Base-by-base conservation (phyloP, 2,329 filamentous ascomycete species). In the Cladosporium colombiae region DNA sequence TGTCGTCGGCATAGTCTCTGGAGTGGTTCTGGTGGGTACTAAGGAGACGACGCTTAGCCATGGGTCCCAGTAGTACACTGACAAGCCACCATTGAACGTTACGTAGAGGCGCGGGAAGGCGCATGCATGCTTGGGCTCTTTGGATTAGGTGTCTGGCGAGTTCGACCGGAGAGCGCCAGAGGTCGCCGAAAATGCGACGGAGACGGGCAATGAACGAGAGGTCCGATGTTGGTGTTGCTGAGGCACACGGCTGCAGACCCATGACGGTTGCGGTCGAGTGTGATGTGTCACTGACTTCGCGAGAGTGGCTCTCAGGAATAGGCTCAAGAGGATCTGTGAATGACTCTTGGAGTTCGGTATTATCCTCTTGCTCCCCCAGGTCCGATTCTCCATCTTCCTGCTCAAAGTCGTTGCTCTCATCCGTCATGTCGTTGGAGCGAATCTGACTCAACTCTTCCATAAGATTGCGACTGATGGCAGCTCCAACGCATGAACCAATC, bases 71-170 rank as follows among this genome's bases (percentile, higher is more conserved):
- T 2, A 73, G 69, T 40, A 72, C 65, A 50, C 73, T 72, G 35
- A 76, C 73, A 56, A 75, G 68, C 73, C 75, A 77, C 75, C 75
- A 77, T 62, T 77, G 76, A 16, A 77, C 68, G 52, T 69, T 70
- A 21, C 72, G 70, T 23, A 77, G 58, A 10, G 74, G 70, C 1
- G 69, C 67, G 6, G 71, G 72, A 7, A 76, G 71, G 25, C 68
- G 66, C 53, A 76, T 71, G 21, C 70, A 68, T 4, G 66, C 55
- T 56, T 75, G 72, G 1, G 75, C 75, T 44, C 65, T 69, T 35
- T 73, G 71, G 27, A 73, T 68, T 35, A 75, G 67, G 69, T 74
- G 70, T 62, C 67, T 72, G 21, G 76, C 76, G 18, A 76, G 68
- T 8, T 70, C 69, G 35, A 74, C 65, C 7, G 75, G 75, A 13